Evolutionary conservation across 1,284 basidiomycete species (phyloP), one percentile per base, ranked within the genome.

Genomic region (Tilletia walkeri): DNA sequence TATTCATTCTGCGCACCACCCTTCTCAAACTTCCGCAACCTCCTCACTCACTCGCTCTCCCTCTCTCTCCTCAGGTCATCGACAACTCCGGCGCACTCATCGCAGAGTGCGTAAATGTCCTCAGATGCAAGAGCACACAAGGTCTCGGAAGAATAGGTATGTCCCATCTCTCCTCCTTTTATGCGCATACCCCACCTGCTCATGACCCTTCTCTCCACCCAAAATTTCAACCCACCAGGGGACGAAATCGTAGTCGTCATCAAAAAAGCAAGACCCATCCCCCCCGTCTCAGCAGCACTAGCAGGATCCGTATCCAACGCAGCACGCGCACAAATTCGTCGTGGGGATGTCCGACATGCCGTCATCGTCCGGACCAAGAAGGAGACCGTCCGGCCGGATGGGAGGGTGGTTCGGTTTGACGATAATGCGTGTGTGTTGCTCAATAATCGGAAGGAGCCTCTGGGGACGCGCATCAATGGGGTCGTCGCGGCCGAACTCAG

Each of bases 171-270:
- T 39, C 59, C 47, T 53, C 36, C 10, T 59, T 39, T 39, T 20
- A 6, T 14, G 56, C 61, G 61, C 61, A 69, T 63, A 10, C 5
- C 45, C n/a, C 36, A 53, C 67, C 30, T 53, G 50, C 41, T 72
- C 68, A 24, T 74, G 69, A 5, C 12, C 24, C 24, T 30, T 30
- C 89, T 88, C 88, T 90, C 89, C 70, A 87, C 87, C 50, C 88
- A 90, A 75, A 47, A 14, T 45, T 45, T 45, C 3, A 7, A 9
- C 41, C 6, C 6, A 45, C n/a, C 71, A 85, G 95, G 95, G 65
- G 96, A 99, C 86, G 95, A 98, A 85, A 94, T 98, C 73, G 94
- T 97, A 73, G 95, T 94, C 72, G 95, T 99, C 71, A 90, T 99
- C 76, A 93, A 96, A 84, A 90, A 90, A 75, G 95, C 96, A 3